Conservation (phyloP, 306 rosid genomes). For the Quercus dentata region DNA sequence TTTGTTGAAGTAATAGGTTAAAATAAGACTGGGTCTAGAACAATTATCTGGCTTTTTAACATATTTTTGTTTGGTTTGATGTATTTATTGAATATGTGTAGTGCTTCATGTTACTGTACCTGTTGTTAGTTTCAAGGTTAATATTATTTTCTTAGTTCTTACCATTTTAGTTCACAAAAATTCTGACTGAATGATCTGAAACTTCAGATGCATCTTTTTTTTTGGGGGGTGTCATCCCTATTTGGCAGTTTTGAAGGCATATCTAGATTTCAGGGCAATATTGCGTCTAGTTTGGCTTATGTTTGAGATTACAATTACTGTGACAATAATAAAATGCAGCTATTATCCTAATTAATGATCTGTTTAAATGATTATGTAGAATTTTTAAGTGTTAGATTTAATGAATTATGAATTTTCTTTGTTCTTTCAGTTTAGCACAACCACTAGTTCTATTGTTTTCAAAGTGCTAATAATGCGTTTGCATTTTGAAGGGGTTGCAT, state of each 20-base stretch:
- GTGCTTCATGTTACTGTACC: not conserved
- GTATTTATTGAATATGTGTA: not conserved
- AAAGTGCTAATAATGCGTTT: not conserved
- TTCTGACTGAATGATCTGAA: not conserved
- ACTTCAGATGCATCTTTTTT: not conserved
- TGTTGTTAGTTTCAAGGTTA: not conserved
- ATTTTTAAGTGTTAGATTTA: not conserved
- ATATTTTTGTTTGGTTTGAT: not conserved
- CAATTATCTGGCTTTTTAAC: not conserved
- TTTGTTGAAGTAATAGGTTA: not conserved
- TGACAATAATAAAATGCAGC: too few relatives aligned
- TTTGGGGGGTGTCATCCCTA: not conserved
- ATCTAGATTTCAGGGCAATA: not conserved
- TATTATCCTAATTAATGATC: too few relatives aligned
- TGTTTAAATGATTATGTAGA: not conserved
- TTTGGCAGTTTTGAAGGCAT: not conserved
- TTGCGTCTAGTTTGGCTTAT: not conserved
- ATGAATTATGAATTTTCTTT: not conserved
- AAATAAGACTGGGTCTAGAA: not conserved
- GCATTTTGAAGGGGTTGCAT: not conserved
- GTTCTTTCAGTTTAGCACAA: not conserved
- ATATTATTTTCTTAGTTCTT: not conserved
- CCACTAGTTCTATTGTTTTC: not conserved
- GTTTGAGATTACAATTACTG: not conserved
- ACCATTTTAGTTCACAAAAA: not conserved